phyloP scores from a whole-genome alignment of 805 yeast genomes.

The Wickerhamiella domercqiae region DNA sequence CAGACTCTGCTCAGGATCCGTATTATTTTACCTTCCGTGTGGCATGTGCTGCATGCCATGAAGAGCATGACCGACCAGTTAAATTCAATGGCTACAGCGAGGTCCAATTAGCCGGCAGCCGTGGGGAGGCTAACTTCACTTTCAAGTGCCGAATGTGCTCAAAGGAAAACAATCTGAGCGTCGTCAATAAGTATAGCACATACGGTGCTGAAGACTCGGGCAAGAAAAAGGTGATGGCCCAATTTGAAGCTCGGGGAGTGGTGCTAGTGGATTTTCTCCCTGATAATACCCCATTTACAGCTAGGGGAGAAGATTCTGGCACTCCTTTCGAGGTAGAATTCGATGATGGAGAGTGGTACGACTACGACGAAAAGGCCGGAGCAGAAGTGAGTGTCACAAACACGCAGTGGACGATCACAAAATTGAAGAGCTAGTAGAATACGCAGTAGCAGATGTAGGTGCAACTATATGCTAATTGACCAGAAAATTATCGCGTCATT shows the following conservation, averaged over 20 bases:
- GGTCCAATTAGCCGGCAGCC: slow-evolving; percentile 40
- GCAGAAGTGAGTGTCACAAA: slow-evolving; percentile 72
- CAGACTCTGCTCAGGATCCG: slow-evolving; percentile 44
- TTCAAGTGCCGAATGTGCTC: slow-evolving; percentile 59
- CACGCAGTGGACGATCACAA: slow-evolving; percentile 41
- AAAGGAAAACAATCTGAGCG: slow-evolving; percentile 22
- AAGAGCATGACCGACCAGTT: slow-evolving; percentile 54
- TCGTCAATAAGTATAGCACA: slow-evolving; percentile 14
- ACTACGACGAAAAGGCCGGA: slow-evolving; percentile 74
- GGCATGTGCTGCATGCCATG: slow-evolving; percentile 68
- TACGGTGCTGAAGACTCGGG: slow-evolving; percentile 30
- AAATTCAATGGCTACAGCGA: slow-evolving; percentile 45
- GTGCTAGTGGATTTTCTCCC: slow-evolving; percentile 58
- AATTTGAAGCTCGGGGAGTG: slow-evolving; percentile 75
- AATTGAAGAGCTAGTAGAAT: slow-evolving; percentile 9
- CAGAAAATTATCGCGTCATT: too few relatives aligned
- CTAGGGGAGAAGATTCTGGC: slow-evolving; percentile 35
- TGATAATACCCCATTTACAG: slow-evolving; percentile 20
- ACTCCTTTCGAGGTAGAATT: slow-evolving; percentile 51
- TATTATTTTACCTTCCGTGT: slow-evolving; percentile 64
- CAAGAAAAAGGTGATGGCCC: slow-evolving; percentile 35
- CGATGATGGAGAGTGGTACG: slow-evolving; percentile 81
- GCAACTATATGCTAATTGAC: too few relatives aligned
- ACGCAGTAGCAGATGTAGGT: too few relatives aligned
- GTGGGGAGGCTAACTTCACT: slow-evolving; percentile 74